Base-by-base conservation (phyloP, 2,329 filamentous ascomycete species). In the Pseudovirgaria hyperparasitica region DNA sequence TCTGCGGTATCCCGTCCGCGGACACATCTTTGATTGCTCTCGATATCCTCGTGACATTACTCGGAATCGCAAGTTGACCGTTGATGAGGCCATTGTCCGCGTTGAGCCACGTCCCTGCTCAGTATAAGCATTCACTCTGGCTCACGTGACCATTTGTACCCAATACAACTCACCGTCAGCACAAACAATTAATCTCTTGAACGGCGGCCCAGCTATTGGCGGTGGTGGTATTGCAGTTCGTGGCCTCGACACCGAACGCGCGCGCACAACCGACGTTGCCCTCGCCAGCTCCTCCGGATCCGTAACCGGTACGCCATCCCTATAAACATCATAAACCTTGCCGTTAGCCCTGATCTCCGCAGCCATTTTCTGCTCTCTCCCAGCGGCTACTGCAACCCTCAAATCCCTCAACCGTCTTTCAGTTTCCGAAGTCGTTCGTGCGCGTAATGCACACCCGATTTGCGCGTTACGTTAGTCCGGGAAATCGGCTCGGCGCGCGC, bases 1-100 rank as follows among this genome's bases (percentile, higher is more conserved):
- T 54, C 35, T 67, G 63, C 7, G 58, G 58, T 9, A 65, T 55
- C 5, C 60, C 59, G 39, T 65, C 60, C 16, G 50, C 47, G 37
- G 54, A 60, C 27, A 59, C 47, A 7, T 58, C 48, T 29, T 60
- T 61, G 36, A 67, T 62, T 10, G 63, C 63, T 33, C 63, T 50
- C 6, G 55, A 54, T 12, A 67, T 52, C 4, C 62, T 50, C 0
- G 62, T 65, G 18, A 67, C 57, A 38, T 67, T 67, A 38, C 56
- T 62, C 3, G 60, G 61, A 6, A 60, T 52, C 3, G 50, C 40
- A 5, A 63, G 35, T 28, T 56, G 50, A 5, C 54, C 54, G 29
- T 58, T 59, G n/a, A 57, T 42, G 30, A 50, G 54, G 23, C 56
- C 57, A 27, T 57, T 57, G 33, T 64, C 61, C 6, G 60, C 57